These are phyloP conservation scores for Suillus cothurnatus DNA, from an alignment of 768 basidiomycete genomes.

Conservation along the genomic window DNA sequence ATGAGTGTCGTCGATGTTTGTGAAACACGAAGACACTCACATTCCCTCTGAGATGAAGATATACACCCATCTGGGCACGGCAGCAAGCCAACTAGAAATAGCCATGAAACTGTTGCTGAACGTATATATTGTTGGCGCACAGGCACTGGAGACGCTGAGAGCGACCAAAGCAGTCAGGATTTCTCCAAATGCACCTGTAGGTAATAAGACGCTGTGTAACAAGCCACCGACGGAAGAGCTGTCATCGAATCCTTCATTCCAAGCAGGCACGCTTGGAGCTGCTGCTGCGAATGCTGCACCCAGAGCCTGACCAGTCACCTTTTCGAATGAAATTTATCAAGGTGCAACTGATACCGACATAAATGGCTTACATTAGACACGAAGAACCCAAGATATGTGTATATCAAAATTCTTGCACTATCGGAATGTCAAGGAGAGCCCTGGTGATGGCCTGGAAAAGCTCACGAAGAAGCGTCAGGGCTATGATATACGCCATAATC, in stretches of 20 bases:
- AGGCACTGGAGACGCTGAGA: not conserved
- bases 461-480: not conserved
- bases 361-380: not conserved
- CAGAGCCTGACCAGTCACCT: not conserved
- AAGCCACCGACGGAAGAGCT: not conserved
- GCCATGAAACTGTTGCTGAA: not conserved
- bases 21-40: not conserved
- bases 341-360: not conserved
- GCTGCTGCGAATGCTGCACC: not conserved
- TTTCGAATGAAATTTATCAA: not conserved
- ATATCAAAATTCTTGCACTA: not conserved
- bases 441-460: not conserved
- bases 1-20: not conserved
- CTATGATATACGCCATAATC: not conserved
- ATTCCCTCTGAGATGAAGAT: not conserved
- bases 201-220: not conserved
- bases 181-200: not conserved
- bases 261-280: not conserved
- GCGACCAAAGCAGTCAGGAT: not conserved
- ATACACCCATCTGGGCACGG: not conserved
- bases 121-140: not conserved
- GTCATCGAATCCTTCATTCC: not conserved
- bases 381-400: not conserved
- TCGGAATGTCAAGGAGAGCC: not conserved
- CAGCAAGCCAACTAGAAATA: not conserved